Evolutionary conservation across 2,329 filamentous ascomycete species (phyloP).

Genomic region (Curvularia spicifera): DNA sequence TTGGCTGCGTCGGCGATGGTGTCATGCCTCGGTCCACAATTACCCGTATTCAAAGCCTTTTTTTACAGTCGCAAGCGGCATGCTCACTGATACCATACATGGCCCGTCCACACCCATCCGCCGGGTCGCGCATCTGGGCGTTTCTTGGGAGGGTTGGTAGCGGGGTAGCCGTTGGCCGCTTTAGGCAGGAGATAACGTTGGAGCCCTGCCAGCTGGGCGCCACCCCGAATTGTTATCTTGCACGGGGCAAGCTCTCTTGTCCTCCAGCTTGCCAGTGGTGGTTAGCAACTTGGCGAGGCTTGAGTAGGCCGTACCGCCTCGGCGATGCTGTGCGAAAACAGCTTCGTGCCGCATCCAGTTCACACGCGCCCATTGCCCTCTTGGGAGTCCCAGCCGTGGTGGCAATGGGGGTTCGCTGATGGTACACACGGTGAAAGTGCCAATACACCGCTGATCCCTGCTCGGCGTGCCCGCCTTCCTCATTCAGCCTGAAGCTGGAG

Average conservation of each 20-base stretch:
- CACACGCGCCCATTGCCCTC: conserved; percentile 11
- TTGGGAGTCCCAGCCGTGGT: conserved; percentile 25
- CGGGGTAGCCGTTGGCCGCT: conserved; percentile 14
- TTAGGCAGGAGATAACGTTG: conserved; percentile 20
- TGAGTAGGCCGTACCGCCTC: conserved; percentile 14
- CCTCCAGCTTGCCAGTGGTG: conserved; percentile 17
- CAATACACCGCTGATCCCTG: conserved; percentile 16
- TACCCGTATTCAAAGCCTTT: conserved; percentile 6
- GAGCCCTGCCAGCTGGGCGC: conserved; percentile 14
- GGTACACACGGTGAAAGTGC: conserved; percentile 10
- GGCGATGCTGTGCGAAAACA: conserved; percentile 22
- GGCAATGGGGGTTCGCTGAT: conserved; percentile 26
- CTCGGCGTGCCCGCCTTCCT: conserved; percentile 22
- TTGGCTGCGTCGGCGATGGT: neutral
- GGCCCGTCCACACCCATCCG: conserved; percentile 1
- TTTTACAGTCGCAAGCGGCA: neutral
- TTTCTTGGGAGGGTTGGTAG: conserved; percentile 14
- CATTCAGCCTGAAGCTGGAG: conserved; percentile 12
- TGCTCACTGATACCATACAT: conserved; percentile 11
- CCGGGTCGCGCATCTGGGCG: conserved; percentile 13
- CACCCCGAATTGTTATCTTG: conserved; percentile 22
- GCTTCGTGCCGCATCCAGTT: conserved; percentile 16
- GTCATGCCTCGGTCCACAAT: conserved; percentile 8
- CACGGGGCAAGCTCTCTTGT: conserved; percentile 22
- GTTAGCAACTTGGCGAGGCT: conserved; percentile 25